Base-by-base conservation (phyloP, 1,139 yeast species). In the Saccharomyces hybrid region DNA sequence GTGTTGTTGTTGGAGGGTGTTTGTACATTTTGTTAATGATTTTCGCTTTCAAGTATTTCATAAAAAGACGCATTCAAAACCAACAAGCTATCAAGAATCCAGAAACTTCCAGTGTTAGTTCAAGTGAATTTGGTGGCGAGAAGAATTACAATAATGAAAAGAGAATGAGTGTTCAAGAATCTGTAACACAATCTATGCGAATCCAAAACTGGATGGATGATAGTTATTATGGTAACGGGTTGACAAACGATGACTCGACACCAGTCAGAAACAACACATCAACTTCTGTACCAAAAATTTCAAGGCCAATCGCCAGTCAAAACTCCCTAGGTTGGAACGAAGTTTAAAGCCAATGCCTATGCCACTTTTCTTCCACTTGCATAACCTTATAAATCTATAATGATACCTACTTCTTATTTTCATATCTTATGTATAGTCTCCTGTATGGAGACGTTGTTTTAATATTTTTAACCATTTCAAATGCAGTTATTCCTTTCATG, bases 1-100 rank as follows among this genome's bases (percentile, higher is more conserved):
- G 90, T 55, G 81, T 87, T n/a, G 81, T 84, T 26, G 79, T 80
- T 28, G 93, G 91, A 54, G 80, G 84, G 55, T 73, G 78, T 5
- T 68, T 78, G 27, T 85, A 84, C 68, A 73, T 84, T 68, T 73
- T 80, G 1, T 72, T 81, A 47, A 77, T 85, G 77, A 61, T 73
- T 27, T 63, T 71, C 26, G 66, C 68, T 54, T 73, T 76, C 46
- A 69, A 72, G 60, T 66, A 68, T 52, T 72, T 72, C 60, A 70
- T 72, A 54, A 62, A 65, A 68, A 73, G 72, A 62, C 61, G 55
- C 56, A 52, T 52, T 57, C 65, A 16, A 42, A 56, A 51, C 26
- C 49, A 46, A 47, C 28, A 52, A 8, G 49, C 54, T 23, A 57
- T 56, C 8, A 50, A 51, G 16, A 48, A 48, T 26, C 56, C 58